Percentiles rank a stretch among this genome's conserved stretches.
Conservation (phyloP, 2,329 filamentous ascomycete genomes). For the Torrubiella hemipterigena region DNA sequence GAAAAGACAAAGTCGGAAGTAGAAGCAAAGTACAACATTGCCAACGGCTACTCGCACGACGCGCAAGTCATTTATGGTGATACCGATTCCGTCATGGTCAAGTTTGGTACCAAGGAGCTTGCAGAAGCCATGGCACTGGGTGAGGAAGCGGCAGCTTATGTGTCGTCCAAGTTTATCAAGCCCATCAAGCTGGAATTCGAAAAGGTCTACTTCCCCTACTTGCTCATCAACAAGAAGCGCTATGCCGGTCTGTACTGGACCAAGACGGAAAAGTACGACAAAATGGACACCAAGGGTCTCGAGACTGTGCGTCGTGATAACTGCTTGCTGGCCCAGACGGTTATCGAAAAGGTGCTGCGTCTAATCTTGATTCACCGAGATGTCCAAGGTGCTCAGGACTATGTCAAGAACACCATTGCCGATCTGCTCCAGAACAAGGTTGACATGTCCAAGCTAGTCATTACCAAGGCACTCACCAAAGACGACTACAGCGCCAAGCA, state of each 20-base stretch:
- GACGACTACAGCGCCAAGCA: slow-evolving; percentile 83
- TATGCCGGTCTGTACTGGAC: slow-evolving; percentile 99
- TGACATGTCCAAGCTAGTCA: slow-evolving; percentile 98
- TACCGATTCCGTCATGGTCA: slow-evolving; percentile 99
- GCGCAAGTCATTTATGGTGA: slow-evolving; percentile 98
- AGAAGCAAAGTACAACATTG: slow-evolving; percentile 76
- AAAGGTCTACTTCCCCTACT: slow-evolving; percentile 96
- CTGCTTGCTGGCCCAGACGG: slow-evolving; percentile 86
- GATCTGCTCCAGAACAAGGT: slow-evolving; percentile 94
- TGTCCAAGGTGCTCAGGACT: slow-evolving; percentile 85
- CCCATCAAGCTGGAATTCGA: slow-evolving; percentile 99
- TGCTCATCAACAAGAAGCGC: slow-evolving; percentile 99
- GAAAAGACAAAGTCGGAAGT: slow-evolving; percentile 96
- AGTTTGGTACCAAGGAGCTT: slow-evolving; percentile 84
- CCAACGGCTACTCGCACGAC: slow-evolving; percentile 88
- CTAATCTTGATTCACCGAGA: slow-evolving; percentile 95
- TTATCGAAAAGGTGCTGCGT: slow-evolving; percentile 89
- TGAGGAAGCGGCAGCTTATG: slow-evolving; percentile 79
- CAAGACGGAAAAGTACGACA: slow-evolving; percentile 86
- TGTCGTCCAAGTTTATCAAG: slow-evolving; percentile 86
- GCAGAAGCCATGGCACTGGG: slow-evolving; percentile 87
- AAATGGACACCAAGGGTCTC: slow-evolving; percentile 99
- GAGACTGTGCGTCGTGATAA: slow-evolving; percentile 97
- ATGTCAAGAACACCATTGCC: slow-evolving; percentile 92
- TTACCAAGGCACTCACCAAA: slow-evolving; percentile 93